These are phyloP conservation scores for Boechera stricta DNA, from an alignment of 345 rosid genomes.

Conservation along the genomic window DNA sequence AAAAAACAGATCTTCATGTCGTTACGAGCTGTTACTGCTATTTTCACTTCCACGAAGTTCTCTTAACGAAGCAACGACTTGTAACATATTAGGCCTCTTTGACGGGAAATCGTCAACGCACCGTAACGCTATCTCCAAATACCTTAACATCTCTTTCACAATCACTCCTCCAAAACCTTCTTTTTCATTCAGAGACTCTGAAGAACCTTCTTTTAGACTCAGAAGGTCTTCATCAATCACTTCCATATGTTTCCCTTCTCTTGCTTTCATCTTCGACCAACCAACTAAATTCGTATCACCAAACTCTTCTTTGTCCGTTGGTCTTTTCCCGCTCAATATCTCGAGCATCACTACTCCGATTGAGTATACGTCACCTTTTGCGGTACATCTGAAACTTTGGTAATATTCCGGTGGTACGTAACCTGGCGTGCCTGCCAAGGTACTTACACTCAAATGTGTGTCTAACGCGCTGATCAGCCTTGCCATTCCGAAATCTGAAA, in stretches of 20 bases:
- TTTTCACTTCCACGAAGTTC: conserved; percentile 71
- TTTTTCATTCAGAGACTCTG: conserved; percentile 48
- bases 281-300: conserved; percentile 99
- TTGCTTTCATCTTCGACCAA: conserved; percentile 88
- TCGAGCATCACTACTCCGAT: conserved; percentile 88
- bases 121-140: conserved; percentile 76
- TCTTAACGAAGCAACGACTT: conserved; percentile 83
- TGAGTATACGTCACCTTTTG: conserved; percentile 94
- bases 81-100: conserved; percentile 85
- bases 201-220: conserved; percentile 53
- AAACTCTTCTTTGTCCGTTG: conserved; percentile 93
- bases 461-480: conserved; percentile 93
- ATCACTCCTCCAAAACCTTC: conserved; percentile 61
- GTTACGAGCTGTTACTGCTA: conserved; percentile 54
- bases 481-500: conserved; percentile 98
- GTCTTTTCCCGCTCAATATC: conserved; percentile 88
- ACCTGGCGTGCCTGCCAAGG: conserved; percentile 96
- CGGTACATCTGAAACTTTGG: conserved; percentile 95
- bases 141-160: conserved; percentile 85
- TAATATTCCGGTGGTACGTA: conserved; percentile 96
- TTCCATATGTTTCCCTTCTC: conserved; percentile 89
- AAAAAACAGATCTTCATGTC: background rate
- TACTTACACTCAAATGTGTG: conserved; percentile 95
- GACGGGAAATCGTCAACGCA: conserved; percentile 93
- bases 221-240: conserved; percentile 84